A percentile compares a stretch with the other conserved stretches of the same genome.
These are phyloP conservation scores for Yamadazyma kitorensis DNA, from an alignment of 805 yeast species.

Conservation along the genomic window DNA sequence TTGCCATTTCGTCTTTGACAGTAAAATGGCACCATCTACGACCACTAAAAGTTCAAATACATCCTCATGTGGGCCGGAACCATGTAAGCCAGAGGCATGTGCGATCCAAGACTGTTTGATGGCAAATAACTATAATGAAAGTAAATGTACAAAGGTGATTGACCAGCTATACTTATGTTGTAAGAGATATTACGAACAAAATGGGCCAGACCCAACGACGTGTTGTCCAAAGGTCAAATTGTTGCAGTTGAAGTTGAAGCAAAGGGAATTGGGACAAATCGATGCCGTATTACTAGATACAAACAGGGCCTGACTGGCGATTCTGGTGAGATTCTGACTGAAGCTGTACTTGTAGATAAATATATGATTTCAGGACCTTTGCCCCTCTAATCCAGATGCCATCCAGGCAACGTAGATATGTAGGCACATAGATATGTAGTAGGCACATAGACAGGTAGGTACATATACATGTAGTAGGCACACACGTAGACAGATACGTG, in stretches of 20 bases:
- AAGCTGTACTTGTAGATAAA: too few species aligned
- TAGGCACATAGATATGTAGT: too few species aligned
- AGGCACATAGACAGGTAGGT: too few species aligned
- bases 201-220: conserved; percentile 59
- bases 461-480: too few species aligned
- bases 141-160: conserved; percentile 67
- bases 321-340: neutral
- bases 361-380: too few species aligned
- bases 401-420: too few species aligned
- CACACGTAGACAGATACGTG: too few species aligned
- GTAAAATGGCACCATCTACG: too few species aligned
- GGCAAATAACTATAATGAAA: conserved; percentile 61
- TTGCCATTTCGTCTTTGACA: too few species aligned
- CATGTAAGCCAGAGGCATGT: conserved; percentile 80
- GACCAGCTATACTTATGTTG: conserved; percentile 78
- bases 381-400: too few species aligned
- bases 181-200: conserved; percentile 53
- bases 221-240: conserved; percentile 77
- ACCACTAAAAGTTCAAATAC: too few species aligned
- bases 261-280: conserved; percentile 51
- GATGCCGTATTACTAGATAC: conserved; percentile 53
- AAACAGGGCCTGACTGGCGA: too few species aligned
- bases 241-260: conserved; percentile 61
- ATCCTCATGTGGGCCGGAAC: conserved; percentile 22
- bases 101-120: conserved; percentile 78